Percentiles rank a stretch among this genome's conserved stretches.
Evolutionary conservation across 2,329 filamentous ascomycete genomes (phyloP).

Genomic region (Biscogniauxia mediterranea): DNA sequence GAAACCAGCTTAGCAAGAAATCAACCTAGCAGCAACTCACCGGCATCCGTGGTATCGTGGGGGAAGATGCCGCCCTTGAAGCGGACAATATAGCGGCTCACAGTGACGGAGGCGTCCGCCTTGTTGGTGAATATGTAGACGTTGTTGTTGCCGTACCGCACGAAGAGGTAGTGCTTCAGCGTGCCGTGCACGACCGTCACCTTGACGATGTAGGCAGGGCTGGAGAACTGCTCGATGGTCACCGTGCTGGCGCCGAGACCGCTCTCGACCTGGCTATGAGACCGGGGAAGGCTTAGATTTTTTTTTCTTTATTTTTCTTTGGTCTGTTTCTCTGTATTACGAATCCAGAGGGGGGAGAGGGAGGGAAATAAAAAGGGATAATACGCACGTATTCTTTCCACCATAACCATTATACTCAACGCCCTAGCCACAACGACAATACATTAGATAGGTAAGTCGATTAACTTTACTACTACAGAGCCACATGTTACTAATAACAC

Average conservation of each 20-base stretch:
- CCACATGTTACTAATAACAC: neutral
- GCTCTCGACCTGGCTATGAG: constrained; percentile 28
- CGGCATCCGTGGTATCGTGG: constrained; percentile 25
- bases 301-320: neutral
- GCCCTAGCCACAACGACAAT: constrained; percentile 15
- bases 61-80: constrained; percentile 32
- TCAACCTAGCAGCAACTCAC: neutral
- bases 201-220: constrained; percentile 33
- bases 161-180: constrained; percentile 35
- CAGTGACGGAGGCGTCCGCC: constrained; percentile 37
- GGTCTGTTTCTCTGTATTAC: too few relatives aligned
- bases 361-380: neutral
- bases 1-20: too few relatives aligned
- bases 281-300: neutral
- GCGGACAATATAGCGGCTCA: constrained; percentile 39
- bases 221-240: constrained; percentile 25
- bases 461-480: too few relatives aligned
- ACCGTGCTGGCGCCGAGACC: constrained; percentile 34
- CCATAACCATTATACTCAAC: constrained; percentile 33
- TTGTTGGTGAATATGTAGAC: constrained; percentile 45
- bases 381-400: constrained; percentile 28
- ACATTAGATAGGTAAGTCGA: too few relatives aligned
- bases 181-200: constrained; percentile 35
- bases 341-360: neutral
- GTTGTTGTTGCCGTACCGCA: constrained; percentile 37